phyloP scores from a whole-genome alignment of 345 rosid species.

The Cardamine resedifolia region DNA sequence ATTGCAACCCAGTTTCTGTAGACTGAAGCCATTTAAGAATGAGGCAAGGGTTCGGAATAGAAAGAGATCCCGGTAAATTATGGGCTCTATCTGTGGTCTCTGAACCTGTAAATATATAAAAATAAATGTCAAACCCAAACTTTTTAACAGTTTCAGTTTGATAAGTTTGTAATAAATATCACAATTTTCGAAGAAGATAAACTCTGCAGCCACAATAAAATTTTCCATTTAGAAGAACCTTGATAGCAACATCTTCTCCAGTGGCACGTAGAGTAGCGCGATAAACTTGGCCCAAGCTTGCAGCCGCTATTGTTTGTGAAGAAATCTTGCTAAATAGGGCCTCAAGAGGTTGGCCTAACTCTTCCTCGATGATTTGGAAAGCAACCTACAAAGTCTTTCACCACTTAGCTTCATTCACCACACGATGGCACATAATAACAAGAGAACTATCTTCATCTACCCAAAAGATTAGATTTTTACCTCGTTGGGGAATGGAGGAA shows the following conservation, averaged over 20 bases:
- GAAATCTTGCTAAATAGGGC: slow-evolving; percentile 84
- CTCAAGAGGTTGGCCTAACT: slow-evolving; percentile 87
- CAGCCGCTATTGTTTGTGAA: slow-evolving; percentile 86
- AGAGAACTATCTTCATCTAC: not conserved
- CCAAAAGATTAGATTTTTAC: slow-evolving; percentile 34
- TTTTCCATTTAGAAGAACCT: slow-evolving; percentile 48
- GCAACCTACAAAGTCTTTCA: slow-evolving; percentile 61
- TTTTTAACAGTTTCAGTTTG: not conserved
- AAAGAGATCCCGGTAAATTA: slow-evolving; percentile 91
- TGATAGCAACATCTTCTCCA: slow-evolving; percentile 96
- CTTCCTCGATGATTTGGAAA: slow-evolving; percentile 89
- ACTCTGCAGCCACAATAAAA: not conserved
- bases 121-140: not conserved
- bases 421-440: slow-evolving; percentile 7
- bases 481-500: slow-evolving; percentile 93
- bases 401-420: slow-evolving; percentile 30
- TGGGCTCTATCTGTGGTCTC: slow-evolving; percentile 91
- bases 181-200: slow-evolving; percentile 14
- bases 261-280: slow-evolving; percentile 85
- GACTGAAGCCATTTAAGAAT: slow-evolving; percentile 82
- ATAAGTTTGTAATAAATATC: not conserved
- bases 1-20: slow-evolving; percentile 93
- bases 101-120: slow-evolving; percentile 62
- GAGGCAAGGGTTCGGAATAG: slow-evolving; percentile 94
- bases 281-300: slow-evolving; percentile 97